These are phyloP conservation scores for Hypoxylon sp. DNA, from an alignment of 2,329 filamentous ascomycete species.

Conservation along the genomic window DNA sequence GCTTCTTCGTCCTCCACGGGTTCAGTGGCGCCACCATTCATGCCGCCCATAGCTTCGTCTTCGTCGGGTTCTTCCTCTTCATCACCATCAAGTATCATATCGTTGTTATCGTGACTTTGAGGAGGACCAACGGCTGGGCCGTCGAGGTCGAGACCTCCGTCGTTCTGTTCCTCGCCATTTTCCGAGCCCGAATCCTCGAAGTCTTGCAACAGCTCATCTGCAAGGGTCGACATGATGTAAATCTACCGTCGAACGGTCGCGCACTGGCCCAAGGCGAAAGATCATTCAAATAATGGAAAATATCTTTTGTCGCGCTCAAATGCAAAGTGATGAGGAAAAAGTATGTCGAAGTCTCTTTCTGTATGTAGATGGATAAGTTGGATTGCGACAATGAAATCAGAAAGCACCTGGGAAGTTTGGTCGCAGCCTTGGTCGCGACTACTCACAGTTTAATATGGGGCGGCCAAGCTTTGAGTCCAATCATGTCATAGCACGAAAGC, in stretches of 20 bases:
- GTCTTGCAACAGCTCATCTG: slow-evolving; percentile 91
- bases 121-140: slow-evolving; percentile 55
- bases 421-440: slow-evolving; percentile 33
- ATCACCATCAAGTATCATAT: slow-evolving; percentile 71
- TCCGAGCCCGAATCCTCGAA: slow-evolving; percentile 90
- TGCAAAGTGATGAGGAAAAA: neutral
- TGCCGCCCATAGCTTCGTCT: slow-evolving; percentile 68
- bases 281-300: neutral
- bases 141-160: slow-evolving; percentile 59
- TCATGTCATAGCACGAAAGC: neutral
- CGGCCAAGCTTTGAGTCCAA: neutral
- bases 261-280: neutral
- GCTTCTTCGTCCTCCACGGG: slow-evolving; percentile 74
- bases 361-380: slow-evolving; percentile 21
- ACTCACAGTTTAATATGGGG: slow-evolving; percentile 31
- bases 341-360: slow-evolving; percentile 5
- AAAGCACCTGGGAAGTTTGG: slow-evolving; percentile 30
- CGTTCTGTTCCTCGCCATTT: slow-evolving; percentile 71
- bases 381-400: slow-evolving; percentile 25
- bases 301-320: neutral
- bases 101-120: slow-evolving; percentile 54
- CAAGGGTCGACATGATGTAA: slow-evolving; percentile 83
- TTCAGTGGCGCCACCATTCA: slow-evolving; percentile 60
- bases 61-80: slow-evolving; percentile 70
- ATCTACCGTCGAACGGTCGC: slow-evolving; percentile 10